A percentile compares a stretch with the other conserved stretches of the same genome.
These are phyloP conservation scores for Inga leiocalycina DNA, from an alignment of 306 rosid genomes.

Conservation along the genomic window DNA sequence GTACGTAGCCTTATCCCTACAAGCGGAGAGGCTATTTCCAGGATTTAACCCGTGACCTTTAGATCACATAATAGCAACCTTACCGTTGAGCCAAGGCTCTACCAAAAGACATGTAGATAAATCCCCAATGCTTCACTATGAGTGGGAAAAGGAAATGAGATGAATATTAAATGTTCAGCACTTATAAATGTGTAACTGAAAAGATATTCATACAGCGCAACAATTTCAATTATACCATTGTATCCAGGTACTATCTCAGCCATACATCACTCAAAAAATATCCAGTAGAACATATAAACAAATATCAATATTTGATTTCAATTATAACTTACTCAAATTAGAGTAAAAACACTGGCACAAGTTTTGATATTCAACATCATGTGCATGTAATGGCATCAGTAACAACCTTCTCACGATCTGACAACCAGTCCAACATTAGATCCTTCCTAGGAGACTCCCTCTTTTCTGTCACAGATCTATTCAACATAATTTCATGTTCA, in stretches of 20 bases:
- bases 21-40: too few species aligned
- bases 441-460: conserved; percentile 50
- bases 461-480: conserved; percentile 66
- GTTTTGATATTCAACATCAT: conserved; percentile 11
- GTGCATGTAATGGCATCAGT: conserved; percentile 11
- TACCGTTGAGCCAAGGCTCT: neutral
- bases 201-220: too few species aligned
- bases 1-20: too few species aligned
- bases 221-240: too few species aligned
- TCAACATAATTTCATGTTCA: conserved; percentile 39
- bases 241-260: too few species aligned
- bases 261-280: too few species aligned
- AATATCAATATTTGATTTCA: neutral
- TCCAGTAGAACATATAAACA: neutral
- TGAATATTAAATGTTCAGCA: too few species aligned
- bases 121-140: neutral
- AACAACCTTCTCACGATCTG: conserved; percentile 73
- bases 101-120: neutral
- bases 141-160: too few species aligned
- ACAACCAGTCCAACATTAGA: conserved; percentile 60
- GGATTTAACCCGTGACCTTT: too few species aligned
- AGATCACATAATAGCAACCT: too few species aligned
- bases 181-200: too few species aligned
- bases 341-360: conserved; percentile 18
- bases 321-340: conserved; percentile 5